These are phyloP conservation scores for Berberis vulgaris DNA, from an alignment of 164 flowering plant species.

Conservation along the genomic window DNA sequence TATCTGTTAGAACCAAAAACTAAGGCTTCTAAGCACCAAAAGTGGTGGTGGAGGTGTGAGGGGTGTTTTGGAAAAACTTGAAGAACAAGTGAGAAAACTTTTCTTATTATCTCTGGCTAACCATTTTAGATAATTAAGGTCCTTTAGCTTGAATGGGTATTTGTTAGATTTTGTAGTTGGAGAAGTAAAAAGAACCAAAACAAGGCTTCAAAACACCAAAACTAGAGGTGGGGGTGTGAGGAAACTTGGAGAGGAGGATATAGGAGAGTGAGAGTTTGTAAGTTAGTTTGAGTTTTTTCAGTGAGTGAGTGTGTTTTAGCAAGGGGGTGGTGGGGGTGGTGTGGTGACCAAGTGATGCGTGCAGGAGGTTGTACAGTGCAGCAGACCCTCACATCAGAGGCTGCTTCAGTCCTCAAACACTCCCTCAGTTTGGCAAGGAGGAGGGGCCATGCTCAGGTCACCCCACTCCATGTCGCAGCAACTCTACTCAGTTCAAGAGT, in stretches of 20 bases:
- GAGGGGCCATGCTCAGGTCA: slow-evolving; percentile 90
- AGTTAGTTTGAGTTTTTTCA: background rate
- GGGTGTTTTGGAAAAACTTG: no score
- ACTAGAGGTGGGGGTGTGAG: slow-evolving; percentile 1
- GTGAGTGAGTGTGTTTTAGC: background rate
- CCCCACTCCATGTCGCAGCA: slow-evolving; percentile 95
- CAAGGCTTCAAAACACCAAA: slow-evolving; percentile 5
- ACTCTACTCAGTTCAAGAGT: slow-evolving; percentile 50
- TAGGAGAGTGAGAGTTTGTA: background rate
- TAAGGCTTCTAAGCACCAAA: no score
- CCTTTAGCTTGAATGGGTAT: background rate
- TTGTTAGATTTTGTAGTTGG: background rate
- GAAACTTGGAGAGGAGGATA: background rate
- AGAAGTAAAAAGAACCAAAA: background rate
- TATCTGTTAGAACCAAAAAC: background rate
- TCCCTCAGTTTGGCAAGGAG: slow-evolving; percentile 68
- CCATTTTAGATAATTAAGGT: no score
- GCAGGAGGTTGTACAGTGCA: slow-evolving; percentile 71
- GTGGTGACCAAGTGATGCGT: slow-evolving; percentile 57
- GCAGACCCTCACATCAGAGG: slow-evolving; percentile 97
- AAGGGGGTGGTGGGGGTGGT: slow-evolving; percentile 49
- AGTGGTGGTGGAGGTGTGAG: no score
- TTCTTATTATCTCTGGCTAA: no score
- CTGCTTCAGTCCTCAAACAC: slow-evolving; percentile 81
- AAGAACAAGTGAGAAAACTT: no score